Evolutionary conservation across 345 rosid species (phyloP).

Genomic region (Litchi chinensis): DNA sequence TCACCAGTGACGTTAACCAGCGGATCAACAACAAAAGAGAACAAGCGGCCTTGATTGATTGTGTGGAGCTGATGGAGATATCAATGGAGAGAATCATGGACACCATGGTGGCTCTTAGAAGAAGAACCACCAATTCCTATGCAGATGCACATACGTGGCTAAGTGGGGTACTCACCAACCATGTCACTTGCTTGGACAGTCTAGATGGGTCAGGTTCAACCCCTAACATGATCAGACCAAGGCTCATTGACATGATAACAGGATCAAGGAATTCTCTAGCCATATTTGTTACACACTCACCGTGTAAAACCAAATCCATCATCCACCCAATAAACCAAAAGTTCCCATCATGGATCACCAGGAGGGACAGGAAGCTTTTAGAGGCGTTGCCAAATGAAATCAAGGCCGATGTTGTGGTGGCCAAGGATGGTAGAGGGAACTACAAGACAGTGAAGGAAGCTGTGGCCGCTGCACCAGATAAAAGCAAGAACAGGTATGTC

Average conservation of each 20-base stretch:
- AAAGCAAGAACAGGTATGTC: conserved; percentile 52
- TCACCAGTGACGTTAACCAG: conserved; percentile 19
- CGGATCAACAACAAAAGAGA: conserved; percentile 43
- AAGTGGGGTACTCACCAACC: conserved; percentile 77
- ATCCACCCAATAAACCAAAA: conserved; percentile 16
- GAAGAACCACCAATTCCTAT: conserved; percentile 32
- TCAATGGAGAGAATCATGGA: conserved; percentile 51
- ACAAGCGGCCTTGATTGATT: conserved; percentile 46
- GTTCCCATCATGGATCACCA: conserved; percentile 67
- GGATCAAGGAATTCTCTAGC: conserved; percentile 58
- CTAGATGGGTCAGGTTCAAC: conserved; percentile 34
- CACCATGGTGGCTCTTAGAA: conserved; percentile 50
- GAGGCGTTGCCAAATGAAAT: conserved; percentile 35
- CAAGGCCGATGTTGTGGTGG: conserved; percentile 67
- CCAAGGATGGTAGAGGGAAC: conserved; percentile 78
- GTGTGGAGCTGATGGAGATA: conserved; percentile 59
- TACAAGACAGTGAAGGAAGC: conserved; percentile 72
- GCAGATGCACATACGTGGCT: conserved; percentile 73
- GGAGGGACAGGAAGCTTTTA: conserved; percentile 53
- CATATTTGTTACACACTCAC: conserved; percentile 45
- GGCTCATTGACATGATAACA: conserved; percentile 52
- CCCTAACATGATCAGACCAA: conserved; percentile 35
- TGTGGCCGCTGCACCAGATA: conserved; percentile 61
- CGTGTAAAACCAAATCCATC: conserved; percentile 17
- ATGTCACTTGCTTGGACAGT: conserved; percentile 76